Base-by-base conservation (phyloP, 1,284 basidiomycete species). In the Entoloma clypeatum region DNA sequence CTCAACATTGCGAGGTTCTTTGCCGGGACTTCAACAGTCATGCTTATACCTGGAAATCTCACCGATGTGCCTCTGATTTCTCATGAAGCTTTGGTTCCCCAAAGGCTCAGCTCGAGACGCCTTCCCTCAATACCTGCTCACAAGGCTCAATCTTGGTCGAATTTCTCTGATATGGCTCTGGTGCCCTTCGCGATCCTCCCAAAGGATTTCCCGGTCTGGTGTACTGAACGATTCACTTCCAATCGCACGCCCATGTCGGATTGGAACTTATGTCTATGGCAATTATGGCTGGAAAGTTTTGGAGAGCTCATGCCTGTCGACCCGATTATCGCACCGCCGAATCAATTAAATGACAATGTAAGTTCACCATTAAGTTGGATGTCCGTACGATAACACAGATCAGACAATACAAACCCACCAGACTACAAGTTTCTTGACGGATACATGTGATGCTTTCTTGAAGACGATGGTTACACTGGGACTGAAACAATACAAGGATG, bases 221-320 rank as follows among this genome's bases (percentile, higher is more conserved):
- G 82, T 51, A 71, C 74, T 0, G 81, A 84, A 47, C 71, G 79
- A 18, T 65, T 73, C 48, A 74, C 78, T 47, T 52, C 69, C 21
- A 56, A 64, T 31, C 58, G 61, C 27, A 68, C 71, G 9, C 75
- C 78, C 17, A 45, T 55, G 1, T 57, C 65, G 2, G 77, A 81
- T 45, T 84, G 81, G 81, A 64, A 71, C 28, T 77, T 79, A 45
- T 84, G 81, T 57, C 58, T 83, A n/a, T 85, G 81, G 81, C 75
- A 77, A 48, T 47, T 82, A 39, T 77, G 75, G 68, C 64, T 84
- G 11, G 72, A 77, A 45, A 68, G 65, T 41, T 69, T 69, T 22
- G 79, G 71, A 51, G 43, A 60, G 54, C 28, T 67, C 51, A 57
- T 50, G 50, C 51, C 48, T 46, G 45, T 56, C 41, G 51, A 57